A percentile compares a stretch with the other conserved stretches of the same genome.
Evolutionary conservation across 2,329 filamentous ascomycete species (phyloP).

Genomic region (Penicillium sp.): DNA sequence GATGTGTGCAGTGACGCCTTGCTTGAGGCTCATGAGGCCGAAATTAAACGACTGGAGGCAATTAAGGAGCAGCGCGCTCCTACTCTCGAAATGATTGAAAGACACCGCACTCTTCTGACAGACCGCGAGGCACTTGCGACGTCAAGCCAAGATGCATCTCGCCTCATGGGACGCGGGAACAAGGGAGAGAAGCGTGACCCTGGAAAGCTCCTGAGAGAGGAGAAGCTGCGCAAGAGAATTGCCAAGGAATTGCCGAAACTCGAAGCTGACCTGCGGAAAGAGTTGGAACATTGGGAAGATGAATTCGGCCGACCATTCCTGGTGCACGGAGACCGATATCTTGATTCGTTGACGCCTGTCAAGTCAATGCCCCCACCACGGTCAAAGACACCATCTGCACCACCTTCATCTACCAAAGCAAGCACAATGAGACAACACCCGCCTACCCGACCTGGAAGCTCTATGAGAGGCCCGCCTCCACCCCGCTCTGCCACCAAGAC

Average conservation of each 20-base stretch:
- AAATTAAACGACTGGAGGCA: slow-evolving; percentile 76
- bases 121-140: slow-evolving; percentile 85
- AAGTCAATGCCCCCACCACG: slow-evolving; percentile 64
- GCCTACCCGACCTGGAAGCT: slow-evolving; percentile 30
- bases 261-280: slow-evolving; percentile 74
- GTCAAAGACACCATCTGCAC: slow-evolving; percentile 45
- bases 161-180: slow-evolving; percentile 83
- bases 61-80: slow-evolving; percentile 85
- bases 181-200: slow-evolving; percentile 95
- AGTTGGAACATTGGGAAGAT: slow-evolving; percentile 84
- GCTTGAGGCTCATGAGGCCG: slow-evolving; percentile 88
- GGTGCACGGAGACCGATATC: slow-evolving; percentile 86
- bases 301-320: slow-evolving; percentile 92
- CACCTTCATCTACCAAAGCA: slow-evolving; percentile 27
- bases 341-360: slow-evolving; percentile 71
- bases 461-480: slow-evolving; percentile 40
- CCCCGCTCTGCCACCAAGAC: slow-evolving; percentile 47
- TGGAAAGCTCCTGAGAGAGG: slow-evolving; percentile 86
- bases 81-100: slow-evolving; percentile 76
- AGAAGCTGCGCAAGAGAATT: slow-evolving; percentile 98
- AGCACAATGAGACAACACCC: slow-evolving; percentile 25
- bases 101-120: slow-evolving; percentile 74
- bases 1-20: slow-evolving; percentile 96
- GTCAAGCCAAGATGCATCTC: slow-evolving; percentile 91
- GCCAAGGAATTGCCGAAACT: slow-evolving; percentile 94